These are phyloP conservation scores for Saxophila tyrrhenica DNA, from an alignment of 495 filamentous ascomycete species.

Conservation along the genomic window DNA sequence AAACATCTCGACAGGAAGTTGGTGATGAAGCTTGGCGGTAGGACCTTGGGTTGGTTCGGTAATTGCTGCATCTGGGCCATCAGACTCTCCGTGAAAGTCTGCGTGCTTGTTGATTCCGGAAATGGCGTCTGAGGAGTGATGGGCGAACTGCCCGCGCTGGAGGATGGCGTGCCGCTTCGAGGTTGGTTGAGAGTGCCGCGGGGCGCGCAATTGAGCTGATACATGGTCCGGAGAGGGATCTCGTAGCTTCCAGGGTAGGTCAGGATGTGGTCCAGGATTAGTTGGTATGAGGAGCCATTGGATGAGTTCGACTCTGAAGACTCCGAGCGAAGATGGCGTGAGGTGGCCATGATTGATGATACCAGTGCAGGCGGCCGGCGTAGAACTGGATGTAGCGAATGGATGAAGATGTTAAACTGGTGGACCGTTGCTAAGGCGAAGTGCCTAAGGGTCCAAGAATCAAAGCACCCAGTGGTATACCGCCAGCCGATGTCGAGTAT, in stretches of 20 bases:
- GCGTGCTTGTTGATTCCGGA: slow-evolving; percentile 35
- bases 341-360: slow-evolving; percentile 18
- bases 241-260: slow-evolving; percentile 58
- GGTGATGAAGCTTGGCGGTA: slow-evolving; percentile 56
- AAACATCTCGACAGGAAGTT: slow-evolving; percentile 56
- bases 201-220: slow-evolving; percentile 55
- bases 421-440: background rate
- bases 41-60: slow-evolving; percentile 51
- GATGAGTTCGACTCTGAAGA: slow-evolving; percentile 22
- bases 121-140: slow-evolving; percentile 29
- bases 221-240: slow-evolving; percentile 64
- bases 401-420: background rate
- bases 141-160: slow-evolving; percentile 22
- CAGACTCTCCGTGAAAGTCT: slow-evolving; percentile 51
- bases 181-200: slow-evolving; percentile 30
- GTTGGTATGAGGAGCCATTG: slow-evolving; percentile 24
- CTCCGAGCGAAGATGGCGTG: slow-evolving; percentile 21
- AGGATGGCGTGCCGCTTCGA: slow-evolving; percentile 11
- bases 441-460: background rate
- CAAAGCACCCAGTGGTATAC: background rate
- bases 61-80: slow-evolving; percentile 52
- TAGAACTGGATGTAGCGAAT: background rate
- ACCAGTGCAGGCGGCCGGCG: background rate
- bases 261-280: slow-evolving; percentile 57
- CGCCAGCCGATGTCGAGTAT: background rate